A percentile compares a stretch with the other conserved stretches of the same genome.
These are phyloP conservation scores for Torulaspora indica DNA, from an alignment of 805 yeast genomes.

Conservation along the genomic window DNA sequence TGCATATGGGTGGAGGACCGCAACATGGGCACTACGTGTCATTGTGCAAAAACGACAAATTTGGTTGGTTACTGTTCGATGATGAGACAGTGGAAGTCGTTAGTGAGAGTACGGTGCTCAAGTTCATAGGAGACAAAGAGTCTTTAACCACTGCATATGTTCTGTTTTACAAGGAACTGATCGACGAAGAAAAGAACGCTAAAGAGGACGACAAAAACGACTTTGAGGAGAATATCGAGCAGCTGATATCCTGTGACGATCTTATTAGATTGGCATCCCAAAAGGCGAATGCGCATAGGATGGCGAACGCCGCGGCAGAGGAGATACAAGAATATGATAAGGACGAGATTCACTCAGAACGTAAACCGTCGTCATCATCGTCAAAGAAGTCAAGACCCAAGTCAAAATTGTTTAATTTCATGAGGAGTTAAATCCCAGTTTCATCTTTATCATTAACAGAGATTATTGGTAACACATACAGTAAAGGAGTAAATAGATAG, in stretches of 20 bases:
- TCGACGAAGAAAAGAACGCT: conserved; percentile 7
- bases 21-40: conserved; percentile 96
- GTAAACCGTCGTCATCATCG: conserved; percentile 11
- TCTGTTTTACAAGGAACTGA: conserved; percentile 67
- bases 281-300: conserved; percentile 6
- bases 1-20: conserved; percentile 96
- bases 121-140: conserved; percentile 83
- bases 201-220: conserved; percentile 11
- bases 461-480: background rate
- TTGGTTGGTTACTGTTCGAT: conserved; percentile 90
- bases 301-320: conserved; percentile 9
- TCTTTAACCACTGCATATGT: conserved; percentile 91
- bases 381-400: conserved; percentile 20
- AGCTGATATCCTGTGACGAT: conserved; percentile 26
- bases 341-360: conserved; percentile 8
- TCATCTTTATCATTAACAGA: conserved; percentile 2
- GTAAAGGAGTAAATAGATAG: conserved; percentile 3
- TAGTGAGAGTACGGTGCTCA: conserved; percentile 73
- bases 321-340: conserved; percentile 15
- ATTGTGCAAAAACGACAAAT: conserved; percentile 66
- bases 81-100: conserved; percentile 92
- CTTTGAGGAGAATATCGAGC: conserved; percentile 22
- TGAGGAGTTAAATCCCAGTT: conserved; percentile 9
- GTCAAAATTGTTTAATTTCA: conserved; percentile 29
- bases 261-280: conserved; percentile 12